Evolutionary conservation across 2,329 filamentous ascomycete species (phyloP).

Genomic region (Trichoderma sp.): DNA sequence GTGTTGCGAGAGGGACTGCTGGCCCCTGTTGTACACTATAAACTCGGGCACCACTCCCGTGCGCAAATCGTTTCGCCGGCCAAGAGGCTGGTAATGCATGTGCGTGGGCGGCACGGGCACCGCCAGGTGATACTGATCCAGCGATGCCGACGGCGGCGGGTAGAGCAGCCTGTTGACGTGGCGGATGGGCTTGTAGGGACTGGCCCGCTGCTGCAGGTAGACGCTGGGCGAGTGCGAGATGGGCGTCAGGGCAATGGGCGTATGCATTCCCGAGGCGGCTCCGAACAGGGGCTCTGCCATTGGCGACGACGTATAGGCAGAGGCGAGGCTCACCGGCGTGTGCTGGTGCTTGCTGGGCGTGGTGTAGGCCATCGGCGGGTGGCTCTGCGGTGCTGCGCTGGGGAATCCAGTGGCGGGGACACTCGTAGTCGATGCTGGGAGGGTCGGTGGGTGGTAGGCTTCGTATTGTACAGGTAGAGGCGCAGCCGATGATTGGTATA

Average conservation of each 20-base stretch:
- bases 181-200: constrained; percentile 88
- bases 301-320: constrained; percentile 59
- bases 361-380: constrained; percentile 40
- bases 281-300: constrained; percentile 59
- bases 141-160: constrained; percentile 75
- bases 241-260: constrained; percentile 59
- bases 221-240: constrained; percentile 81
- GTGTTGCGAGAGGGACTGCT: constrained; percentile 28
- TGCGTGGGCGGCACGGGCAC: constrained; percentile 61
- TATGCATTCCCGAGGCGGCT: constrained; percentile 52
- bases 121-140: constrained; percentile 68
- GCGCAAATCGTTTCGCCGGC: constrained; percentile 65
- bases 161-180: constrained; percentile 88
- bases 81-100: constrained; percentile 81
- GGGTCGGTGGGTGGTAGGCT: constrained; percentile 25
- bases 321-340: constrained; percentile 31
- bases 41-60: constrained; percentile 71
- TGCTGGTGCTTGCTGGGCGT: constrained; percentile 49
- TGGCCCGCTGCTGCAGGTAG: constrained; percentile 83
- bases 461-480: neutral
- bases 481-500: neutral
- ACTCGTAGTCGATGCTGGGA: constrained; percentile 28
- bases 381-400: constrained; percentile 12
- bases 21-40: constrained; percentile 36
- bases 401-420: constrained; percentile 28